These are phyloP conservation scores for apple (Malus domestica) DNA, from an alignment of 306 rosid genomes.

Conservation along the genomic window DNA sequence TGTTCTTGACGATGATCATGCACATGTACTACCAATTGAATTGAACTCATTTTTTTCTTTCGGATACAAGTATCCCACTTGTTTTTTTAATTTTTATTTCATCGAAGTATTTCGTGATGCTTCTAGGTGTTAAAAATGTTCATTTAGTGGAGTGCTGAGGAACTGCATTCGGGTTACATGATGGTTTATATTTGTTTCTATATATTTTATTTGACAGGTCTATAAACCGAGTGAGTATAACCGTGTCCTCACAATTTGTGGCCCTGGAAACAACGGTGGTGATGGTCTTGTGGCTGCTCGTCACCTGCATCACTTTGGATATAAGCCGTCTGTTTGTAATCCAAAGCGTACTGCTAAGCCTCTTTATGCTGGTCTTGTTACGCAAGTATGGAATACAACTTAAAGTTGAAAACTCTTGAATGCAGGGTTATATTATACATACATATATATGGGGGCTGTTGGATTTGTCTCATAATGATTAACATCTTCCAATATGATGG, in stretches of 20 bases:
- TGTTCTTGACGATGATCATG: neutral
- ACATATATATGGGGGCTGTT: neutral
- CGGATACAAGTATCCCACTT: too few relatives aligned
- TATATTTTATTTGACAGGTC: slow-evolving; percentile 34
- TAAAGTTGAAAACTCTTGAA: neutral
- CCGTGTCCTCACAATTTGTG: slow-evolving; percentile 76
- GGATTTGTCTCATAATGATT: neutral
- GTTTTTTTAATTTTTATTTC: neutral
- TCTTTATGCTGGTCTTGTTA: slow-evolving; percentile 78
- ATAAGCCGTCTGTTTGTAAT: slow-evolving; percentile 65
- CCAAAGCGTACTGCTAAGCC: slow-evolving; percentile 85
- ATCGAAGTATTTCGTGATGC: neutral
- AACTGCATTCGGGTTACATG: neutral
- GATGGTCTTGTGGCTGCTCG: slow-evolving; percentile 97
- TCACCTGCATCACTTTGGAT: slow-evolving; percentile 84
- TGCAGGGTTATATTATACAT: slow-evolving; percentile 7
- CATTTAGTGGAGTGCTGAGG: slow-evolving; percentile 1
- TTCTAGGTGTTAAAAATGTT: neutral
- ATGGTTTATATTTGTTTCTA: slow-evolving; percentile 8
- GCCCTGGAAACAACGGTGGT: slow-evolving; percentile 98
- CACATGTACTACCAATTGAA: too few relatives aligned
- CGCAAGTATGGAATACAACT: slow-evolving; percentile 52
- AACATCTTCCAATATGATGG: slow-evolving; percentile 25
- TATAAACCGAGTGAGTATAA: slow-evolving; percentile 58
- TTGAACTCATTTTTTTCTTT: too few relatives aligned